phyloP scores from a whole-genome alignment of 2,329 filamentous ascomycete genomes.

The Aureobasidium melanogenum region DNA sequence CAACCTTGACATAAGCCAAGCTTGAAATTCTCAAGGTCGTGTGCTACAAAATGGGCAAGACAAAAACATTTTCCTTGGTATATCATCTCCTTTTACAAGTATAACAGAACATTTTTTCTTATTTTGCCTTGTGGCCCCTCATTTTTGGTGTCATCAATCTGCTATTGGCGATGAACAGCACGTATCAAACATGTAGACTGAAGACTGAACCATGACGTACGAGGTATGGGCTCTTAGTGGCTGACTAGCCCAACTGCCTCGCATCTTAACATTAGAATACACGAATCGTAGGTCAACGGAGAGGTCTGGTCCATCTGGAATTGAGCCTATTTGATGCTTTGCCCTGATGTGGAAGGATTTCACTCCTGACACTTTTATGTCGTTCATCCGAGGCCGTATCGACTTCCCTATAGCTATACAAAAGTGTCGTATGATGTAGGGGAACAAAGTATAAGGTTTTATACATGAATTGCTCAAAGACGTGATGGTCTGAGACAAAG shows the following conservation, averaged over 20 bases:
- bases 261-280: neutral
- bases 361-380: neutral
- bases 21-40: neutral
- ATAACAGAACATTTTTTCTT: neutral
- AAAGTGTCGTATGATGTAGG: neutral
- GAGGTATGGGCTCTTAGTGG: neutral
- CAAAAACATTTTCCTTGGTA: conserved; percentile 8
- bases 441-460: neutral
- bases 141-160: neutral
- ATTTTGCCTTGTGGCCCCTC: neutral
- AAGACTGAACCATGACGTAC: neutral
- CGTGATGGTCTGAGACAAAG: neutral
- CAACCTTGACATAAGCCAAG: neutral
- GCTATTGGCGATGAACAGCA: neutral
- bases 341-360: neutral
- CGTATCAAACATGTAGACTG: neutral
- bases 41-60: neutral
- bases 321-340: neutral
- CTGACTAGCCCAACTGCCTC: neutral
- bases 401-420: neutral
- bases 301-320: neutral
- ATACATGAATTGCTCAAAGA: neutral
- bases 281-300: neutral
- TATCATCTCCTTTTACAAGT: conserved; percentile 5
- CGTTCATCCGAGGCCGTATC: too few species aligned